Evolutionary conservation across 2,329 filamentous ascomycete genomes (phyloP).

Genomic region (Septoria linicola): DNA sequence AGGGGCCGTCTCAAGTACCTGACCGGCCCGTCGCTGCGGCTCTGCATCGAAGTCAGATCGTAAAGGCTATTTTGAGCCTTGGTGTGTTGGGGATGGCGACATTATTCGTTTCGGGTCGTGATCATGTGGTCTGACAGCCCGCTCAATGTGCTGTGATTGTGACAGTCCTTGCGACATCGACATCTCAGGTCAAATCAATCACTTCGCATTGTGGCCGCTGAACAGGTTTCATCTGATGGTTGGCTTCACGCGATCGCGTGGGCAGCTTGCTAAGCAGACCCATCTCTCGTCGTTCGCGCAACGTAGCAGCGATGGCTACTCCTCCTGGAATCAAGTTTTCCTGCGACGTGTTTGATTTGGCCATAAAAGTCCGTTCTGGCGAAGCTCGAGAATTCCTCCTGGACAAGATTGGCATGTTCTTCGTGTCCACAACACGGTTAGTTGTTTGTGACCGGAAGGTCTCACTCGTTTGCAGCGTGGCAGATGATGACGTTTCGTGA

Average conservation of each 20-base stretch:
- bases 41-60: constrained; percentile 9
- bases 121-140: too few species aligned
- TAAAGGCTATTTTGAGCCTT: constrained; percentile 1
- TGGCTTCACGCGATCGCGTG: not conserved
- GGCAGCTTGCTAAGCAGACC: constrained; percentile 10
- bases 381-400: not conserved
- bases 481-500: too few species aligned
- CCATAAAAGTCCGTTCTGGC: not conserved
- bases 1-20: constrained; percentile 5
- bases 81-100: not conserved
- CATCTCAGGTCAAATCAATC: constrained; percentile 23
- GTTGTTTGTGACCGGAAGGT: too few species aligned
- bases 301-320: constrained; percentile 1
- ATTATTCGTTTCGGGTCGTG: not conserved
- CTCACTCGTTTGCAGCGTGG: too few species aligned
- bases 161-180: not conserved
- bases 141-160: not conserved
- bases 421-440: too few species aligned
- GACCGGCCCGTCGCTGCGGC: not conserved
- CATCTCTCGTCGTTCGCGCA: constrained; percentile 8
- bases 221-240: not conserved
- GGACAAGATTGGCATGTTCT: too few species aligned
- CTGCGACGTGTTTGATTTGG: not conserved
- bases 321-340: not conserved
- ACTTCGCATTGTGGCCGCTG: constrained; percentile 3